Percentiles rank a stretch among this genome's conserved stretches.
Evolutionary conservation across 1,284 basidiomycete species (phyloP).

Genomic region (Termitomyces sp.): DNA sequence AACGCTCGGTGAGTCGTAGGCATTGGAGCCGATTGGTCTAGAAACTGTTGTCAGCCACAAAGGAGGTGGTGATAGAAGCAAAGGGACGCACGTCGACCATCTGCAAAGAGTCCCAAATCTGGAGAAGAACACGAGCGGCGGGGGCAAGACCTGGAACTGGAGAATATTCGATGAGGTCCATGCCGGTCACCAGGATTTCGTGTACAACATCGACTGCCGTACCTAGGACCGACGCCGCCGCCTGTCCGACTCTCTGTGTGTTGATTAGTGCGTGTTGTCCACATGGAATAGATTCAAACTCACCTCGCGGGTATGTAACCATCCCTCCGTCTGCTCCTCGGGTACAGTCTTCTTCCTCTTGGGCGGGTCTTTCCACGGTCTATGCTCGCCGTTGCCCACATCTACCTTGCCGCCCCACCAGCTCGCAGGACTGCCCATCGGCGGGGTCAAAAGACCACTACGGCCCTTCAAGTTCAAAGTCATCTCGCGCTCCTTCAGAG

Average conservation of each 20-base stretch:
- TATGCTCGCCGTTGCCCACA: not conserved
- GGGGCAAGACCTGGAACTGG: slow-evolving; percentile 53
- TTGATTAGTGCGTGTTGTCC: not conserved
- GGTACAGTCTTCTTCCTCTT: slow-evolving; percentile 35
- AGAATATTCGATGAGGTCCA: slow-evolving; percentile 48
- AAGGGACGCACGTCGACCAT: slow-evolving; percentile 50
- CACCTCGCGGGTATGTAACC: slow-evolving; percentile 44
- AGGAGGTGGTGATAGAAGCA: not conserved
- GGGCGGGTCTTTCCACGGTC: slow-evolving; percentile 31
- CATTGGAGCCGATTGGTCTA: slow-evolving; percentile 54
- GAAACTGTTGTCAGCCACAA: not conserved
- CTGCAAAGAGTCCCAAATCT: slow-evolving; percentile 59
- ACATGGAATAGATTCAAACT: slow-evolving; percentile 15
- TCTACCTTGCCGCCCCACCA: slow-evolving; percentile 21
- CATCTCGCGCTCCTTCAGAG: not conserved
- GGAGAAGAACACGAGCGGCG: slow-evolving; percentile 47
- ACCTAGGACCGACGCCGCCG: slow-evolving; percentile 41
- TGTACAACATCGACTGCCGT: slow-evolving; percentile 39
- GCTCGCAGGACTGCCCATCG: slow-evolving; percentile 16
- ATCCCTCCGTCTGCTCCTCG: slow-evolving; percentile 46
- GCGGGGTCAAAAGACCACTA: slow-evolving; percentile 11
- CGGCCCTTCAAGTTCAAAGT: not conserved
- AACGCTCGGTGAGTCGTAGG: slow-evolving; percentile 42
- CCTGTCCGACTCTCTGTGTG: slow-evolving; percentile 37
- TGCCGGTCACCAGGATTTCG: slow-evolving; percentile 41